Percentiles rank a stretch among this genome's conserved stretches.
phyloP scores from a whole-genome alignment of 106 monocot genomes.

The Dendrobium chrysotoxum region DNA sequence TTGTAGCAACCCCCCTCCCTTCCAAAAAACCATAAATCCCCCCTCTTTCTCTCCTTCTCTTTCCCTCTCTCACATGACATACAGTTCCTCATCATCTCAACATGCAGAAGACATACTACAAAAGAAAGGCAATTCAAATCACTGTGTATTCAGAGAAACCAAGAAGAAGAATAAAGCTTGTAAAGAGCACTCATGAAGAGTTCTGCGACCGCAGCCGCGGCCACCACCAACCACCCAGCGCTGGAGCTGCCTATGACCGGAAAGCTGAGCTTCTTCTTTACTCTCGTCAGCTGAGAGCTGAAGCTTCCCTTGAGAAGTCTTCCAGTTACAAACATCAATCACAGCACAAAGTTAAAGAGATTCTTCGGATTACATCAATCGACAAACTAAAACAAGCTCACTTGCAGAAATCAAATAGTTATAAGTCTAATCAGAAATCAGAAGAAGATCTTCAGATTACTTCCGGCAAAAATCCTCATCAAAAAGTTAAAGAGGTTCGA shows the following conservation, averaged over 20 bases:
- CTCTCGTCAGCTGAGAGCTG: neutral
- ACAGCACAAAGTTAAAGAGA: neutral
- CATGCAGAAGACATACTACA: neutral
- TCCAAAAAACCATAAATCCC: neutral
- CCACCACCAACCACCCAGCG: neutral
- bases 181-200: neutral
- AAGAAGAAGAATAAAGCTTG: neutral
- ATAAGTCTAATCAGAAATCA: too few relatives aligned
- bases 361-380: neutral
- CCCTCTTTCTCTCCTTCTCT: neutral
- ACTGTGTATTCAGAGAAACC: neutral
- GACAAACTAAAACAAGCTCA: neutral
- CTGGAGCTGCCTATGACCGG: neutral
- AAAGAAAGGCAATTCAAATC: conserved; percentile 3
- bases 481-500: neutral
- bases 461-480: neutral
- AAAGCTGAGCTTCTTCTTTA: conserved; percentile 7
- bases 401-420: too few relatives aligned
- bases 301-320: neutral
- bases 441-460: neutral
- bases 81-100: neutral
- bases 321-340: neutral
- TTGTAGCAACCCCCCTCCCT: neutral
- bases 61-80: neutral
- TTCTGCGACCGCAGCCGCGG: neutral